These are phyloP conservation scores for Monosporascus sp. DNA, from an alignment of 2,329 filamentous ascomycete species.

Conservation along the genomic window DNA sequence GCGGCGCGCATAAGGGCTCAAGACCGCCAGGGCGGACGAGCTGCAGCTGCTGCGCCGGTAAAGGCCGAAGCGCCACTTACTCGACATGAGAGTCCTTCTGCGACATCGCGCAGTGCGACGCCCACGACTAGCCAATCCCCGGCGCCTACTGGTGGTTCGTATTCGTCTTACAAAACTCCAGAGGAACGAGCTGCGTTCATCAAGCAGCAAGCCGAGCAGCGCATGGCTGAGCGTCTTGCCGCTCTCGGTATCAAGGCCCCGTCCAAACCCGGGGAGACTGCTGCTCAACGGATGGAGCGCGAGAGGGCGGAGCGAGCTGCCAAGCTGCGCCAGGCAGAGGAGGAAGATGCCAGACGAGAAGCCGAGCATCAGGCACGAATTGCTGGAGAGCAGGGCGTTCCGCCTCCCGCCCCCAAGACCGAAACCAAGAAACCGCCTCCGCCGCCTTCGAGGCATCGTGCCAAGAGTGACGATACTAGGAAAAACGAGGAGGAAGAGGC, in stretches of 20 bases:
- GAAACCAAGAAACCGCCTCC: slow-evolving; percentile 63
- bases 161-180: slow-evolving; percentile 80
- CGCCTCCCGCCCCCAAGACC: slow-evolving; percentile 50
- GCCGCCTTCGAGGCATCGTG: slow-evolving; percentile 71
- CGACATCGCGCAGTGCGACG: slow-evolving; percentile 50
- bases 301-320: slow-evolving; percentile 84
- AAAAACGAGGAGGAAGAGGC: slow-evolving; percentile 45
- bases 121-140: slow-evolving; percentile 36
- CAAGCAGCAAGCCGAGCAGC: slow-evolving; percentile 92
- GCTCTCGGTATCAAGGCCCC: slow-evolving; percentile 87
- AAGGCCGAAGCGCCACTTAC: slow-evolving; percentile 39
- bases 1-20: slow-evolving; percentile 62
- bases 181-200: slow-evolving; percentile 95
- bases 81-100: slow-evolving; percentile 46
- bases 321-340: slow-evolving; percentile 82
- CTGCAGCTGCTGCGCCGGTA: slow-evolving; percentile 37
- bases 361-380: slow-evolving; percentile 78
- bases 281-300: slow-evolving; percentile 79
- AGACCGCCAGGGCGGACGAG: slow-evolving; percentile 43
- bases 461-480: slow-evolving; percentile 45
- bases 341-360: slow-evolving; percentile 86
- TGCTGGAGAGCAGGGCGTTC: slow-evolving; percentile 66
- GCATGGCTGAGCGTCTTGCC: slow-evolving; percentile 93
- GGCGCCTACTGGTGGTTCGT: slow-evolving; percentile 57
- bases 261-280: slow-evolving; percentile 70